phyloP scores from a whole-genome alignment of 768 basidiomycete species.

The Mrakia gelida region DNA sequence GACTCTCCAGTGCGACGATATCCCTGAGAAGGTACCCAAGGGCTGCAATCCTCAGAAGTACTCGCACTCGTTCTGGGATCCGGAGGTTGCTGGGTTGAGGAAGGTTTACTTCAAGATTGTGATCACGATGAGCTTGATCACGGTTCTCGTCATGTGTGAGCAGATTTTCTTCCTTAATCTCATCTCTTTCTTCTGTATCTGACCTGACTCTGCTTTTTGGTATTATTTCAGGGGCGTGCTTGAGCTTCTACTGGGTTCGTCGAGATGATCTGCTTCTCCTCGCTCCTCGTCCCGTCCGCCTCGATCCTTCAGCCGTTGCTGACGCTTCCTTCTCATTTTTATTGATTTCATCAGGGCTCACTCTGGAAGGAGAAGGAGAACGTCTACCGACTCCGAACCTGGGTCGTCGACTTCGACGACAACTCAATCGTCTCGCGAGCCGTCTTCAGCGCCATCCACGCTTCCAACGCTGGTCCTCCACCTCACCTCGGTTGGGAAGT shows the following conservation, averaged over 20 bases:
- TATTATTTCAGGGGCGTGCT: constrained; percentile 36
- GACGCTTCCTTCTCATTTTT: too few species aligned
- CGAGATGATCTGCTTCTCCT: too few species aligned
- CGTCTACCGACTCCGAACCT: not conserved
- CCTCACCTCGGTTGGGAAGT: constrained; percentile 40
- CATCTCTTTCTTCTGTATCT: too few species aligned
- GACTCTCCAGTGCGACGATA: not conserved
- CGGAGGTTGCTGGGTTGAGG: constrained; percentile 37
- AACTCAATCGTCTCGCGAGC: constrained; percentile 36
- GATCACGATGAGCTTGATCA: constrained; percentile 40
- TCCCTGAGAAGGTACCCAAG: not conserved
- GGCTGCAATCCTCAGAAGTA: not conserved
- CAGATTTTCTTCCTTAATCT: too few species aligned
- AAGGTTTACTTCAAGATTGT: constrained; percentile 44
- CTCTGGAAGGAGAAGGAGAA: not conserved
- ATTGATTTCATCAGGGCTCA: not conserved
- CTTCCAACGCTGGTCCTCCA: constrained; percentile 34
- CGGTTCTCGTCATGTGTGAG: constrained; percentile 46
- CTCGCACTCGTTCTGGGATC: not conserved
- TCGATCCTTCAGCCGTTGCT: too few species aligned
- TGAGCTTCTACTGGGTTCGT: constrained; percentile 30
- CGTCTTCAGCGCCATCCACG: constrained; percentile 32
- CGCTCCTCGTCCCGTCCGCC: too few species aligned
- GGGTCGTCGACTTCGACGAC: not conserved
- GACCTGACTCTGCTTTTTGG: too few species aligned